Percentiles rank a stretch among this genome's conserved stretches.
These are phyloP conservation scores for Logfia minima DNA, from an alignment of 129 eudicot genomes.

Conservation along the genomic window DNA sequence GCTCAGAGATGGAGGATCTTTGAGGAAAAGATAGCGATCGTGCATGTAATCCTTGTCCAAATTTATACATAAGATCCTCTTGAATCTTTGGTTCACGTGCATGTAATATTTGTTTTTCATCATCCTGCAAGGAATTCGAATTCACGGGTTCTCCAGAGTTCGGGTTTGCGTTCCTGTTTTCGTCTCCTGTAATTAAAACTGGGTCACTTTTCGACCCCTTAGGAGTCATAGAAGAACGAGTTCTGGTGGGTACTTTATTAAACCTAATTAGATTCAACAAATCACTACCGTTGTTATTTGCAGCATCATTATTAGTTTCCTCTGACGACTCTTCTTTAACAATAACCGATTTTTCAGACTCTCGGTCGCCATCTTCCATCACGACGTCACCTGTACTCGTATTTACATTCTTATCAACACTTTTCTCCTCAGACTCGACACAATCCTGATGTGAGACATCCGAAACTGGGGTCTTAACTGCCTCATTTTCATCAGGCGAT, in stretches of 20 bases:
- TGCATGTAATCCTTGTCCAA: slow-evolving; percentile 37
- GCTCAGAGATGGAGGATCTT: slow-evolving; percentile 40
- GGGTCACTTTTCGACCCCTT: slow-evolving; percentile 47
- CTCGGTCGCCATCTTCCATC: slow-evolving; percentile 35
- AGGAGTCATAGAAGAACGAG: slow-evolving; percentile 60
- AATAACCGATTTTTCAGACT: slow-evolving; percentile 42
- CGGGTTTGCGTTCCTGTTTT: slow-evolving; percentile 30
- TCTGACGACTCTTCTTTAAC: slow-evolving; percentile 32
- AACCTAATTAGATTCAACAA: slow-evolving; percentile 49
- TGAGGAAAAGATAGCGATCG: slow-evolving; percentile 49
- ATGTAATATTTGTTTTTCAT: slow-evolving; percentile 33
- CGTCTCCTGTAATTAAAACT: slow-evolving; percentile 39
- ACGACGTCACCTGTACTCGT: slow-evolving; percentile 29
- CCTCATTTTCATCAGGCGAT: slow-evolving; percentile 26
- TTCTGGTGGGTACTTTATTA: slow-evolving; percentile 65
- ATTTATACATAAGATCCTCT: slow-evolving; percentile 35
- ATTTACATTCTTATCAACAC: slow-evolving; percentile 26
- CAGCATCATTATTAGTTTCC: slow-evolving; percentile 30
- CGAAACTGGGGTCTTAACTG: slow-evolving; percentile 28
- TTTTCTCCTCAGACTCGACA: slow-evolving; percentile 30
- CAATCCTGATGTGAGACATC: slow-evolving; percentile 25
- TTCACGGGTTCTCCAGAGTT: slow-evolving; percentile 33
- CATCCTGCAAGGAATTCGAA: slow-evolving; percentile 27
- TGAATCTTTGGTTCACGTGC: slow-evolving; percentile 25
- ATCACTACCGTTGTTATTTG: slow-evolving; percentile 34